Base-by-base conservation (phyloP, 2,329 filamentous ascomycete genomes). In the Aspergillus sp. region DNA sequence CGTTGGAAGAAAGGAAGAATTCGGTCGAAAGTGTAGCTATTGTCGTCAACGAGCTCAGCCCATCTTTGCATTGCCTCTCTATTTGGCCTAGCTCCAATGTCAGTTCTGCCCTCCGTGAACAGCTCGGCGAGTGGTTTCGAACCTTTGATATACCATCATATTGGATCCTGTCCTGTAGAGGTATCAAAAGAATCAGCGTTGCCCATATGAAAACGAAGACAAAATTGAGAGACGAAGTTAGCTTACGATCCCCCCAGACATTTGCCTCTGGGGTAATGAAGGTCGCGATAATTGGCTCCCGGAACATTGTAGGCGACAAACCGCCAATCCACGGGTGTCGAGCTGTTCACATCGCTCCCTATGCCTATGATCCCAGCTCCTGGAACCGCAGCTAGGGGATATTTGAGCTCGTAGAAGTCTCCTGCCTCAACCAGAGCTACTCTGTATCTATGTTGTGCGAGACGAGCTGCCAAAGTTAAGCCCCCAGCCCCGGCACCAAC, bases 341-440 rank as follows among this genome's bases (percentile, higher is more conserved):
- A 60, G 0, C 59, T 62, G 2, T 59, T 56, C 5, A 64, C 53
- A 54, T 64, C 59, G 4, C 68, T 63, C 11, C 71, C 70, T 17
- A 66, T 62, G 1, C 68, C 68, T 19, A 72, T 39, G 32, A 56
- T 63, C 7, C 58, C 67, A 15, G 67, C 62, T 1, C 62, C 68
- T 1, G 66, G 69, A n/a, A 87, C 82, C 38, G 82, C 83, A 8
- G 75, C 73, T 1, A 82, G 77, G 0, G 84, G 85, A 3, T 83
- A 86, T 4, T 76, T 81, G 66, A 86, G 83, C 49, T 82, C 79
- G 19, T 82, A 78, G 47, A 84, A 73, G 5, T 83, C 75, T 5
- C 75, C 76, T 5, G 76, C 75, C 60, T 78, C 74, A 8, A 77
- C 65, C 17, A 77, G 68, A 2, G 79, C 74, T 19, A 80, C 71